Evolutionary conservation across 345 rosid species (phyloP), one percentile per base, ranked within the genome.

Genomic region (Carallia brachiata): DNA sequence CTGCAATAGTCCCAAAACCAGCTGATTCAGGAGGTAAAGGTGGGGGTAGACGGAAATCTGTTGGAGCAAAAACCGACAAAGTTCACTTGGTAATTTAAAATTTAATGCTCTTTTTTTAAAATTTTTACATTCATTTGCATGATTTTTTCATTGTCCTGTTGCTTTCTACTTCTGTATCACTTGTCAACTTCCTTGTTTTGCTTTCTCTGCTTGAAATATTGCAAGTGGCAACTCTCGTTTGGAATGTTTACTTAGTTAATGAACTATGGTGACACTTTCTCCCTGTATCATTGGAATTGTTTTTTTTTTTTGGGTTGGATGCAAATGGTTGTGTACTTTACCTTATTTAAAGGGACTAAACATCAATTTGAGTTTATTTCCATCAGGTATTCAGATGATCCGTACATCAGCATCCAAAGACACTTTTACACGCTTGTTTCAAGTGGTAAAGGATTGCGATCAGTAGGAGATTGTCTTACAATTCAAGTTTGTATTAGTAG

Each of bases 1-100:
- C 98, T 82, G 89, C 91, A n/a, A 61, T 76, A 63, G 96, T 89
- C 36, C 87, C 86, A 63, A 96, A 92, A 76, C 79, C 94, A 23
- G 86, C 82, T 73, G 89, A 85, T 69, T 56, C 65, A 1, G 73
- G 78, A 65, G 84, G 81, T 75, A 91, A 83, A 88, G 70, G 76
- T 59, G 93, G 88, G 76, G 84, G 79, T 59, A 82, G 89, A 65
- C 78, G 79, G 61, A 95, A 95, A 61, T 75, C 96, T n/a, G 87
- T 61, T 73, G 99, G 97, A 73, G 73, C 94, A 54, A 92, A 95
- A 86, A 54, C 98, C 63, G 94, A 92, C 73, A 95, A 87, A 86
- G 82, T 95, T 78, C 79, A 82, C 73, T 79, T 92, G 98, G 98
- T 95, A 92, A 73, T 78, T 12, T 39, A 55, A 37, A 64, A 54